Percentiles rank a stretch among this genome's conserved stretches.
phyloP scores from a whole-genome alignment of 148 eudicot genomes.

The Rhododendron mucronatum region DNA sequence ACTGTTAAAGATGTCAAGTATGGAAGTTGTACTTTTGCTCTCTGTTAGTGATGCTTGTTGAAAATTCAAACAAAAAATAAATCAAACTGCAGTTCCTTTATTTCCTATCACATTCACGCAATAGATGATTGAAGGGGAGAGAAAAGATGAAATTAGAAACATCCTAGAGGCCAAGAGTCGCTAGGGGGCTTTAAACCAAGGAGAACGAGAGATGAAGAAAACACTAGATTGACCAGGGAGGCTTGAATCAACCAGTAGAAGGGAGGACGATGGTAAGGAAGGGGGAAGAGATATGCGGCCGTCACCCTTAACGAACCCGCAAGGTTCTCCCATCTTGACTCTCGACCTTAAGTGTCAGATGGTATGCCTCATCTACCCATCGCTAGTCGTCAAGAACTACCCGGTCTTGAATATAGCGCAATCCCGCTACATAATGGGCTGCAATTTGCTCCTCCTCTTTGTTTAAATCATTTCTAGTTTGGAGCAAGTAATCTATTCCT shows the following conservation, averaged over 20 bases:
- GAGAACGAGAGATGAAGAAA: not conserved
- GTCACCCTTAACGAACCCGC: not conserved
- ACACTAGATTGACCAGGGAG: not conserved
- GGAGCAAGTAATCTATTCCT: not conserved
- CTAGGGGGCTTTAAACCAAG: not conserved
- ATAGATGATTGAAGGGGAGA: not conserved
- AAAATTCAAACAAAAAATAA: not conserved
- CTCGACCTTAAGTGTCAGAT: not conserved
- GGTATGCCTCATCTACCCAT: not conserved
- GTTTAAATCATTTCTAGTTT: not conserved
- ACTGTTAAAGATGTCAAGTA: not conserved
- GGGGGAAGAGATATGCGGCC: not conserved
- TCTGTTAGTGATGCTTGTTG: not conserved
- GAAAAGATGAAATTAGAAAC: not conserved
- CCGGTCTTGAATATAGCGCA: not conserved
- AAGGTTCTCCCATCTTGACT: not conserved
- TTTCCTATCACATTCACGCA: not conserved
- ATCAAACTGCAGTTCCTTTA: not conserved
- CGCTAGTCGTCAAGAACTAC: not conserved
- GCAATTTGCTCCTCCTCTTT: not conserved
- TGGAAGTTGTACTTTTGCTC: not conserved
- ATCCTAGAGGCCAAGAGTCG: not conserved
- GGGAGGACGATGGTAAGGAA: not conserved
- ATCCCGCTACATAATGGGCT: not conserved
- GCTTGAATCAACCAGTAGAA: not conserved